These are phyloP conservation scores for Trichophyton benhamiae DNA, from an alignment of 2,329 filamentous ascomycete species.

Conservation along the genomic window DNA sequence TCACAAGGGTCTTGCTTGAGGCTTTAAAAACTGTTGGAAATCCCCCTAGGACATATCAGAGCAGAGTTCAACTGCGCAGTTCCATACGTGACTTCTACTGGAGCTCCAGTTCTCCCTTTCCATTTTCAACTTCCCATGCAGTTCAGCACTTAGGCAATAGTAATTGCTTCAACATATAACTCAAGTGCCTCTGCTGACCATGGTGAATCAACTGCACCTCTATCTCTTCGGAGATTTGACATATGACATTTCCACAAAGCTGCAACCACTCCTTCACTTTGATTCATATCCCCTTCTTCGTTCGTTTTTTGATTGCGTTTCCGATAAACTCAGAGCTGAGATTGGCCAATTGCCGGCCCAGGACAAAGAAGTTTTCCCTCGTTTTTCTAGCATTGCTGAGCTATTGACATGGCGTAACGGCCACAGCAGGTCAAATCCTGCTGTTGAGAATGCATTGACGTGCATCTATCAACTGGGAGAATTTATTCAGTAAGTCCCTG, in stretches of 20 bases:
- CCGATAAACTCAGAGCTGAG: neutral
- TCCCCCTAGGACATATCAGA: neutral
- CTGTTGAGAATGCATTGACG: neutral
- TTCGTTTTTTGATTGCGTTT: neutral
- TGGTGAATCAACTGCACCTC: constrained; percentile 11
- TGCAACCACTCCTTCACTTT: neutral
- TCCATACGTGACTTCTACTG: neutral
- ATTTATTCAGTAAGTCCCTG: neutral
- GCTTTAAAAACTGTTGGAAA: neutral
- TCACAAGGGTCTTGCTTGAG: neutral
- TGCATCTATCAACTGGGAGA: neutral
- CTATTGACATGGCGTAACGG: neutral
- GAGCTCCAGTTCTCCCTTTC: neutral
- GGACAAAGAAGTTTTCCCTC: neutral
- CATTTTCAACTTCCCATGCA: neutral
- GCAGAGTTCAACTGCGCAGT: neutral
- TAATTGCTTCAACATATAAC: neutral
- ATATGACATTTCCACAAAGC: constrained; percentile 8
- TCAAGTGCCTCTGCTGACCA: neutral
- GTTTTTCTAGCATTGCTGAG: constrained; percentile 3
- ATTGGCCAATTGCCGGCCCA: neutral
- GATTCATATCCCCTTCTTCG: neutral
- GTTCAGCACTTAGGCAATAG: neutral
- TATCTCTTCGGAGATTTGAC: constrained; percentile 17
- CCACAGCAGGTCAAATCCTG: neutral